Percentiles rank a stretch among this genome's conserved stretches.
phyloP scores from a whole-genome alignment of 1,284 basidiomycete genomes.

The Ganoderma resinaceum region DNA sequence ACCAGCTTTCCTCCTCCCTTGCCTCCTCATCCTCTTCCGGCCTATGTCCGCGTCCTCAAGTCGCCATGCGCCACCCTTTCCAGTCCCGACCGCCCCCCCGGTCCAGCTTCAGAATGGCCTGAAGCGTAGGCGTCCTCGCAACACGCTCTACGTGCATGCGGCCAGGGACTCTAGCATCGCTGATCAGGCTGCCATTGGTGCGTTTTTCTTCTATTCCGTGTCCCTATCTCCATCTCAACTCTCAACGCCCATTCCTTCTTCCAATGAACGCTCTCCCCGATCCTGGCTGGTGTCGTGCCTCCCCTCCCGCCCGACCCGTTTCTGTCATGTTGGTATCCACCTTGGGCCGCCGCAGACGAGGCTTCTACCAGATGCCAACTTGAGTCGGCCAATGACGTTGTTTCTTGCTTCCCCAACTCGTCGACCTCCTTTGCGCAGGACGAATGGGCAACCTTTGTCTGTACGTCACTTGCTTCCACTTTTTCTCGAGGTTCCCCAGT shows the following conservation, averaged over 20 bases:
- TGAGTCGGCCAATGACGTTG: slow-evolving; percentile 65
- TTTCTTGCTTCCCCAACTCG: slow-evolving; percentile 73
- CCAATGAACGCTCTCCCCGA: slow-evolving; percentile 9
- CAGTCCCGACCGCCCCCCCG: slow-evolving; percentile 44
- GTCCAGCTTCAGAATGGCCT: slow-evolving; percentile 34
- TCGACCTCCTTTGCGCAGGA: slow-evolving; percentile 66
- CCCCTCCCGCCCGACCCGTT: slow-evolving; percentile 12
- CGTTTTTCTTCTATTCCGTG: slow-evolving; percentile 33
- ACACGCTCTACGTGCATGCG: slow-evolving; percentile 26
- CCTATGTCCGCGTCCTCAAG: slow-evolving; percentile 44
- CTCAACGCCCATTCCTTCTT: slow-evolving; percentile 16
- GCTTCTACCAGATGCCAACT: slow-evolving; percentile 43
- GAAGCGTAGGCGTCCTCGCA: slow-evolving; percentile 38
- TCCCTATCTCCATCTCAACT: slow-evolving; percentile 15
- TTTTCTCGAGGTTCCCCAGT: slow-evolving; percentile 16
- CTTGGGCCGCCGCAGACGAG: slow-evolving; percentile 34
- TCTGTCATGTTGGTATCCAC: slow-evolving; percentile 2
- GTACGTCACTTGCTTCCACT: slow-evolving; percentile 52
- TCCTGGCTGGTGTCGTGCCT: slow-evolving; percentile 7
- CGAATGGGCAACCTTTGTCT: slow-evolving; percentile 76
- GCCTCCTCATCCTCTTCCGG: slow-evolving; percentile 28
- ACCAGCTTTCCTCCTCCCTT: slow-evolving; percentile 21
- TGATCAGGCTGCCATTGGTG: slow-evolving; percentile 51
- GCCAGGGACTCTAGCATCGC: slow-evolving; percentile 42
- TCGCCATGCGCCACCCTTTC: slow-evolving; percentile 44